Evolutionary conservation across 2,329 filamentous ascomycete genomes (phyloP), one percentile per base, ranked within the genome.

Genomic region (Alternaria ethzedia): DNA sequence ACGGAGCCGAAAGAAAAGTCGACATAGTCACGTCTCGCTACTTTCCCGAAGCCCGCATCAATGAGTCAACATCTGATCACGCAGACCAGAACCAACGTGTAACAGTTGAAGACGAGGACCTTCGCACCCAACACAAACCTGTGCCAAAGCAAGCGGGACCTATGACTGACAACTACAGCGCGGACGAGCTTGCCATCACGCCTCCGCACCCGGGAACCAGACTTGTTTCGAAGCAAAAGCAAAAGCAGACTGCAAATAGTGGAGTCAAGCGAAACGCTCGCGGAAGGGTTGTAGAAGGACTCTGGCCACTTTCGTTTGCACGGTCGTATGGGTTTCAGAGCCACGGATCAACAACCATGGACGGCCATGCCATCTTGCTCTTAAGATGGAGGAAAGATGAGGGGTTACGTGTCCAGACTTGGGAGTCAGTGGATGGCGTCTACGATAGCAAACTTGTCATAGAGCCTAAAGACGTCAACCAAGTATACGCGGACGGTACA

Each of bases 1-100:
- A 54, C 43, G 15, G 52, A 13, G n/a, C 36, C 47, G 41, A 57
- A 54, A 36, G 12, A 44, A 50, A 30, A 26, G n/a, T 12, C 5
- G 25, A 41, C 10, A n/a, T 32, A 25, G 41, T 59, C 17, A 67
- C 54, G 15, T 70, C 70, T 21, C 41, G 13, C 10, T 57, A 68
- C 32, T 70, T 73, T 21, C 54, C 58, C n/a, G 63, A 66, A 10
- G 67, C 70, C 50, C 66, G 65, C 28, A 71, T 75, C 58, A 74
- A 74, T 23, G 68, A 73, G 25, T 75, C 67, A 11, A 73, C 65
- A 3, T 47, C 56, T 23, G 65, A 63, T 8, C 21, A 12, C 44
- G 28, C 9, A 43, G n/a, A 36, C 15, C 15, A 44, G 9, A 23
- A 4, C 23, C 43, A 11, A 15, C 11, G 36, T 23, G 17, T 7